Base-by-base conservation (phyloP, 352 stramenopile species). In the Thraustochytrium sp. region DNA sequence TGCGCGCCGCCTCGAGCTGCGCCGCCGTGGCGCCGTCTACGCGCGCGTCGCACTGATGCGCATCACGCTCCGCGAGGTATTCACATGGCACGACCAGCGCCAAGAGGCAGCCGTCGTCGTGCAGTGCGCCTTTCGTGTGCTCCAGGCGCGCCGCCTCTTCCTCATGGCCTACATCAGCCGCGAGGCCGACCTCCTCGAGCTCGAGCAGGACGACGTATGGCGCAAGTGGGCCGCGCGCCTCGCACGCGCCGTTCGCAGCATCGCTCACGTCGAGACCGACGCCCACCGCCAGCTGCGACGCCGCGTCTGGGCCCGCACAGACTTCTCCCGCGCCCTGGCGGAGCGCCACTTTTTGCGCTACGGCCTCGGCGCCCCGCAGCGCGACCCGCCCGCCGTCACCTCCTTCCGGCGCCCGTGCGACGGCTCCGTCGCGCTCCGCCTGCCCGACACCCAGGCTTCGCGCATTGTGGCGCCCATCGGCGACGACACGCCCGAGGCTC, bases 101-200 rank as follows among this genome's bases (percentile, higher is more conserved):
- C 68, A 80, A 31, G 36, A 80, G 9, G 68, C 68, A 37, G 31
- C 68, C 8, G 1, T 63, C 21, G 36, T 31, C 13, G 46, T 80
- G 5, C 68, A 80, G 26, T 80, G 68, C 34, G 68, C 68, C 34
- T 80, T 65, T 36, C 68, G 68, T 31, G 37, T 64, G 11, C 68
- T 80, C 42, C 76, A 75, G 34, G 68, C 68, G 18, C 34, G 53
- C 21, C 48, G 68, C 13, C 11, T 4, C 48, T 64, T 80, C 51
- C 49, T 80, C 23, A 61, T 80, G 68, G 44, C 44, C 2, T 80
- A 80, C 31, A 65, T 80, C 18, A 13, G 31, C 21, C 31, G 11
- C 5, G 68, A 80, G 68, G 37, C 31, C 5, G 44, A 44, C 1
- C 42, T 80, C 44, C 49, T 80, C 23, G 34, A 48, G 4, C 48